A percentile compares a stretch with the other conserved stretches of the same genome.
Conservation (phyloP, 2,329 filamentous ascomycete genomes). For the Claviceps sp. region DNA sequence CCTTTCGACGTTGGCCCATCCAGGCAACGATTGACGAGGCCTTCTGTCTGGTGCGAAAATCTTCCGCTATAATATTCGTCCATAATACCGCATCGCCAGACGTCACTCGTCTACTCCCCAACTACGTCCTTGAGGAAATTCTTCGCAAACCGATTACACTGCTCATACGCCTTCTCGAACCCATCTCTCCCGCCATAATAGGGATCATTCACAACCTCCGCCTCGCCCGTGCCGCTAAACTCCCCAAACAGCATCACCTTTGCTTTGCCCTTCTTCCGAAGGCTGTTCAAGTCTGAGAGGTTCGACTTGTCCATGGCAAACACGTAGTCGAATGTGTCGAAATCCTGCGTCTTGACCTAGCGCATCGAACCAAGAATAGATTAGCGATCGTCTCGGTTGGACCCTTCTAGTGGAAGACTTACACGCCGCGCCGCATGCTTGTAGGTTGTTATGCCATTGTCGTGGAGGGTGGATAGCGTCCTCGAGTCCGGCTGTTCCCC, state of each 20-base stretch:
- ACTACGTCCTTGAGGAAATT: slow-evolving; percentile 55
- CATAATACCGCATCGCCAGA: background rate
- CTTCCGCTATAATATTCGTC: background rate
- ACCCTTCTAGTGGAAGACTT: slow-evolving; percentile 6
- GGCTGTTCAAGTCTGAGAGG: slow-evolving; percentile 52
- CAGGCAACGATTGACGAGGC: background rate
- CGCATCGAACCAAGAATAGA: background rate
- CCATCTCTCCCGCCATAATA: slow-evolving; percentile 82
- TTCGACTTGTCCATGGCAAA: slow-evolving; percentile 90
- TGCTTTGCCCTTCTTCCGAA: slow-evolving; percentile 46
- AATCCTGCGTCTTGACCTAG: slow-evolving; percentile 52
- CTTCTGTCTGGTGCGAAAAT: too few species aligned
- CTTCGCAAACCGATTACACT: slow-evolving; percentile 61
- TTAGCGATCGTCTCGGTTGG: background rate
- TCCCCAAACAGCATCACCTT: slow-evolving; percentile 77
- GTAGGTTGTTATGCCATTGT: slow-evolving; percentile 66
- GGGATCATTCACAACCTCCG: slow-evolving; percentile 71
- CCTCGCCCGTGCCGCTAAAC: slow-evolving; percentile 48
- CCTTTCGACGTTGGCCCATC: background rate
- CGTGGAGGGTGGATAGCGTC: slow-evolving; percentile 65
- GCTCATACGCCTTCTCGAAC: slow-evolving; percentile 77
- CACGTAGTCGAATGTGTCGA: slow-evolving; percentile 79
- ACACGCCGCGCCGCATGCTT: slow-evolving; percentile 66
- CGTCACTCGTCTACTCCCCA: slow-evolving; percentile 9
- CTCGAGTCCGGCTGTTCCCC: slow-evolving; percentile 66